These are phyloP conservation scores for Saprolegnia parasitica DNA, from an alignment of 352 stramenopile genomes.

Conservation along the genomic window DNA sequence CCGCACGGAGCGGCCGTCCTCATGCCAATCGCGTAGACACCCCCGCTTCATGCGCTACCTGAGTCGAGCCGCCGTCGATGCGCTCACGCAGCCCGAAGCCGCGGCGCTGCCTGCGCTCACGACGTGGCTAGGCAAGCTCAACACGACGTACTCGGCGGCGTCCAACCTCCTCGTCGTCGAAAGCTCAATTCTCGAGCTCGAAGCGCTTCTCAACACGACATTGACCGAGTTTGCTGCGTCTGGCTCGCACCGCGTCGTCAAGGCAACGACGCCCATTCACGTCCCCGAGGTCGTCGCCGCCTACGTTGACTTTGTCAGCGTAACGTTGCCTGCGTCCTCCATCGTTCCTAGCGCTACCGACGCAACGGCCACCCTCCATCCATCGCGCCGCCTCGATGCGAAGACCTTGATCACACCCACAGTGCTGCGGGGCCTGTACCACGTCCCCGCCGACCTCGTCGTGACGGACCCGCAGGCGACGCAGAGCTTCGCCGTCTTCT, in stretches of 20 bases:
- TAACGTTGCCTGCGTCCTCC: not conserved
- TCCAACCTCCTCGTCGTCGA: conserved; percentile 20
- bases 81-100: not conserved
- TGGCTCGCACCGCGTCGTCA: not conserved
- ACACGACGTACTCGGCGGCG: conserved; percentile 12
- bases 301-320: conserved; percentile 16
- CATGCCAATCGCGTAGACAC: not conserved
- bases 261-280: conserved; percentile 2
- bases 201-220: not conserved
- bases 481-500: conserved; percentile 71
- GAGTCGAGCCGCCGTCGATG: not conserved
- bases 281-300: not conserved
- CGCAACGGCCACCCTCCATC: not conserved
- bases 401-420: conserved; percentile 34
- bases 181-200: not conserved
- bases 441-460: conserved; percentile 50
- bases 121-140: conserved; percentile 2
- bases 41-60: conserved; percentile 17
- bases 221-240: not conserved
- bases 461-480: conserved; percentile 53
- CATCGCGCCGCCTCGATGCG: not conserved
- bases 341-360: not conserved
- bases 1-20: not conserved
- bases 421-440: conserved; percentile 52
- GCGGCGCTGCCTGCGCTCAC: not conserved